Evolutionary conservation across 345 rosid species (phyloP).

Genomic region (Dimocarpus longan): DNA sequence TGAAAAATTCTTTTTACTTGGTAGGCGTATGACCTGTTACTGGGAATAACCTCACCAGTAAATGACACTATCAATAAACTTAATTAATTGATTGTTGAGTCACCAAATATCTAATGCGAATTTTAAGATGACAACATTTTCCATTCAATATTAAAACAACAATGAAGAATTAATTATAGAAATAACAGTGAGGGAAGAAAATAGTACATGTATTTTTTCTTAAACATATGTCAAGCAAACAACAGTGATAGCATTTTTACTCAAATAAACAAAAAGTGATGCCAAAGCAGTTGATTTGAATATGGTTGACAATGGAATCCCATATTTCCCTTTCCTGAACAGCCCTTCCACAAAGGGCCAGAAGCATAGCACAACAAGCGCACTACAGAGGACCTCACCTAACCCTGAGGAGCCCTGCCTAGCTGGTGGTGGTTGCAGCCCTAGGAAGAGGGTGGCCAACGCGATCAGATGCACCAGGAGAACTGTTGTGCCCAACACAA

Average conservation of each 20-base stretch:
- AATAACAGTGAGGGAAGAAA: too few relatives aligned
- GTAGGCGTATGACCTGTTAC: too few relatives aligned
- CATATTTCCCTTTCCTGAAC: constrained; percentile 40
- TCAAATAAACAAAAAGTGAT: constrained; percentile 15
- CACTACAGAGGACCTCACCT: constrained; percentile 32
- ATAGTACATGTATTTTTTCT: too few relatives aligned
- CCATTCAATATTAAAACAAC: too few relatives aligned
- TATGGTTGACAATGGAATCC: constrained; percentile 42
- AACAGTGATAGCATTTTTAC: not conserved
- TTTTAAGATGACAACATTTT: too few relatives aligned
- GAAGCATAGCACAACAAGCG: constrained; percentile 28
- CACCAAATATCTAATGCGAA: too few relatives aligned
- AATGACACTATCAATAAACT: too few relatives aligned
- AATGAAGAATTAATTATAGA: too few relatives aligned
- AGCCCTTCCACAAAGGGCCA: constrained; percentile 42
- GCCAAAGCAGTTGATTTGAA: constrained; percentile 34
- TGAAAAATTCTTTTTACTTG: too few relatives aligned
- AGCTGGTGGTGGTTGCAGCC: constrained; percentile 7
- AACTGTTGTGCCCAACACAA: constrained; percentile 39
- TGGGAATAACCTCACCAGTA: too few relatives aligned
- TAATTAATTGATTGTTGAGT: too few relatives aligned
- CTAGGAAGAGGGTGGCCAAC: constrained; percentile 19
- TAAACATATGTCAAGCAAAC: too few relatives aligned
- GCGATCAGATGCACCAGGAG: constrained; percentile 37
- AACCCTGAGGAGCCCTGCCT: constrained; percentile 18